Evolutionary conservation across 768 basidiomycete species (phyloP).

Genomic region (Tulasnella sp.): DNA sequence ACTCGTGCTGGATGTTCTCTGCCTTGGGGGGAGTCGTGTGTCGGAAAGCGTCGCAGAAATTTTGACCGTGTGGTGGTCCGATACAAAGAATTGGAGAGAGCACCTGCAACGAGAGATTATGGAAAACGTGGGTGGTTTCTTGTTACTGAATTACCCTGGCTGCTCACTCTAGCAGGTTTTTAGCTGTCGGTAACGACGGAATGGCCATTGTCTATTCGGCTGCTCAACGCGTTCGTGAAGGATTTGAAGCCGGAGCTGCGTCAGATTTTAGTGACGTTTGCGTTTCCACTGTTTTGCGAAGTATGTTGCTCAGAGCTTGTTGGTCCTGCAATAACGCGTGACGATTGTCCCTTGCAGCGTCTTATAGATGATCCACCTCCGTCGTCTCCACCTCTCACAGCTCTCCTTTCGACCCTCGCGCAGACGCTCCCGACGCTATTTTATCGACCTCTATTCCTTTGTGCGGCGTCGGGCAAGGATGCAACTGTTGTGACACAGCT

Average conservation of each 20-base stretch:
- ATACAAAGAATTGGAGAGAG: conserved; percentile 9
- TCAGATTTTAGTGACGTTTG: neutral
- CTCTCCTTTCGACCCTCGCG: conserved; percentile 41
- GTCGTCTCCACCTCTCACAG: conserved; percentile 36
- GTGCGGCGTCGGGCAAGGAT: conserved; percentile 53
- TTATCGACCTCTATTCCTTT: conserved; percentile 59
- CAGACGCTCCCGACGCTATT: conserved; percentile 46
- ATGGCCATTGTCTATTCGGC: neutral
- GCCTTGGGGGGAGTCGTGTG: neutral
- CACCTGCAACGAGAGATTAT: conserved; percentile 4
- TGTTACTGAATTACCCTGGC: neutral
- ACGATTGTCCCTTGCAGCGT: conserved; percentile 23
- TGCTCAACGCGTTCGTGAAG: conserved; percentile 1
- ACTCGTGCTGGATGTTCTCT: conserved; percentile 32
- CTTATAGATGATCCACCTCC: conserved; percentile 31
- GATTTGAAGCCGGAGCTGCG: neutral
- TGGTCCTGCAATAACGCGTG: neutral
- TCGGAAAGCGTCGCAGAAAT: neutral
- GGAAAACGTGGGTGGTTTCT: neutral
- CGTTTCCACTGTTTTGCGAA: conserved; percentile 8
- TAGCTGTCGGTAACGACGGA: neutral
- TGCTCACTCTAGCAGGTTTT: neutral
- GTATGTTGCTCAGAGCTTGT: conserved; percentile 1
- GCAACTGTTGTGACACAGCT: conserved; percentile 48
- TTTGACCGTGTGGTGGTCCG: conserved; percentile 8